Evolutionary conservation across 371 early-diverging fungal genomes (phyloP).

Genomic region (Mortierella sp.): DNA sequence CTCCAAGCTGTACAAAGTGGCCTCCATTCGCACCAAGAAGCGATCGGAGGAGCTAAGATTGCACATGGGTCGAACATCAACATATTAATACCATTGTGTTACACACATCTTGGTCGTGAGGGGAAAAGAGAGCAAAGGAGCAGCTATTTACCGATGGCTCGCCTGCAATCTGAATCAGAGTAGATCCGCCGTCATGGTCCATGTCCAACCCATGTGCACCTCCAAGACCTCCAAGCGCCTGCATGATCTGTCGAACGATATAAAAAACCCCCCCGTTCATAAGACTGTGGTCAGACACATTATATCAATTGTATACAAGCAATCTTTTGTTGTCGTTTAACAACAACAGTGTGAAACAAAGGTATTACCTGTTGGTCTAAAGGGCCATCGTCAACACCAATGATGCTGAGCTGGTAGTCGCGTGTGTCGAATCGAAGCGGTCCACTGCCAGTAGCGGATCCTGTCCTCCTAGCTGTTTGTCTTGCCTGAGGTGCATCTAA

Average conservation of each 20-base stretch:
- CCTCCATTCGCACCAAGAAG: slow-evolving; percentile 19
- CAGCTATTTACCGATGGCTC: slow-evolving; percentile 33
- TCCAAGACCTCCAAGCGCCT: slow-evolving; percentile 47
- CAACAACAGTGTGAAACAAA: background rate
- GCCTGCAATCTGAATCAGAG: slow-evolving; percentile 33
- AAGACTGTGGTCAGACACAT: background rate
- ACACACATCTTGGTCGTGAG: background rate
- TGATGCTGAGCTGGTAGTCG: slow-evolving; percentile 42
- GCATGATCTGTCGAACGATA: slow-evolving; percentile 36
- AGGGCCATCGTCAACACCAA: slow-evolving; percentile 33
- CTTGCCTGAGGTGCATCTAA: slow-evolving; percentile 28
- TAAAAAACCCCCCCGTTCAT: background rate
- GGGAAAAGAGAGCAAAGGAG: background rate
- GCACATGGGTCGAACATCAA: slow-evolving; percentile 4
- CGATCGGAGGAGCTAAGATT: slow-evolving; percentile 29
- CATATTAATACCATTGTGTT: background rate
- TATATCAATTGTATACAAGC: background rate
- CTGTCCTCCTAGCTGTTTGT: background rate
- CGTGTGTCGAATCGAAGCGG: slow-evolving; percentile 26
- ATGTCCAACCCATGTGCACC: slow-evolving; percentile 29
- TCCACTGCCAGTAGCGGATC: slow-evolving; percentile 16
- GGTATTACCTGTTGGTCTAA: slow-evolving; percentile 39
- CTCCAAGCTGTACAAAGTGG: background rate
- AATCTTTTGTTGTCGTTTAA: background rate
- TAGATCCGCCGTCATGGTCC: slow-evolving; percentile 31